Conservation (phyloP, 345 rosid genomes). For the Euphorbia lathyris region DNA sequence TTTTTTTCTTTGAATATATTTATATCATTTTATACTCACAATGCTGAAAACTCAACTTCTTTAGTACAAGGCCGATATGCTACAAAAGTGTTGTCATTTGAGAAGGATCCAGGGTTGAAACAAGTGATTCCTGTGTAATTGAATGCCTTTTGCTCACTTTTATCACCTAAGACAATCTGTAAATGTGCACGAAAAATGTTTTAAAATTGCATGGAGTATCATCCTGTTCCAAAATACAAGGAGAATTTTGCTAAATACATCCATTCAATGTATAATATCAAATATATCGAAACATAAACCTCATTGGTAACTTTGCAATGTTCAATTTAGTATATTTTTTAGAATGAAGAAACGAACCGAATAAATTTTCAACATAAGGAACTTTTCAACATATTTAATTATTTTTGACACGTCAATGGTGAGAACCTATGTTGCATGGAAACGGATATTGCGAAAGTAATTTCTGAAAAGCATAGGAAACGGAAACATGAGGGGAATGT, state of each 20-base stretch:
- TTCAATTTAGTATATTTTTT: too few species aligned
- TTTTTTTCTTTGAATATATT: neutral
- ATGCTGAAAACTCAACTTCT: constrained; percentile 76
- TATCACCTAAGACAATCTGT: constrained; percentile 85
- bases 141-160: constrained; percentile 77
- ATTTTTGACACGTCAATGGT: neutral
- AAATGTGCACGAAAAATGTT: neutral
- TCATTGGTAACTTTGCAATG: too few species aligned
- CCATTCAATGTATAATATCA: neutral
- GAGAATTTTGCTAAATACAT: neutral
- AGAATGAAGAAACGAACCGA: too few species aligned
- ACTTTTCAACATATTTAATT: neutral
- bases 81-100: constrained; percentile 66
- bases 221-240: constrained; percentile 3
- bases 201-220: neutral
- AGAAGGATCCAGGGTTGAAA: constrained; percentile 89
- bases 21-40: constrained; percentile 28
- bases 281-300: neutral
- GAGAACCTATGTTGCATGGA: too few species aligned
- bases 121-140: constrained; percentile 74
- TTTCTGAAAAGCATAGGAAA: too few species aligned
- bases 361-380: too few species aligned
- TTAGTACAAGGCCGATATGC: constrained; percentile 77
- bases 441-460: too few species aligned
- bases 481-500: too few species aligned